Percentiles rank a stretch among this genome's conserved stretches.
These are phyloP conservation scores for Rubroboletus pulcherrimus DNA, from an alignment of 768 basidiomycete species.

Conservation along the genomic window DNA sequence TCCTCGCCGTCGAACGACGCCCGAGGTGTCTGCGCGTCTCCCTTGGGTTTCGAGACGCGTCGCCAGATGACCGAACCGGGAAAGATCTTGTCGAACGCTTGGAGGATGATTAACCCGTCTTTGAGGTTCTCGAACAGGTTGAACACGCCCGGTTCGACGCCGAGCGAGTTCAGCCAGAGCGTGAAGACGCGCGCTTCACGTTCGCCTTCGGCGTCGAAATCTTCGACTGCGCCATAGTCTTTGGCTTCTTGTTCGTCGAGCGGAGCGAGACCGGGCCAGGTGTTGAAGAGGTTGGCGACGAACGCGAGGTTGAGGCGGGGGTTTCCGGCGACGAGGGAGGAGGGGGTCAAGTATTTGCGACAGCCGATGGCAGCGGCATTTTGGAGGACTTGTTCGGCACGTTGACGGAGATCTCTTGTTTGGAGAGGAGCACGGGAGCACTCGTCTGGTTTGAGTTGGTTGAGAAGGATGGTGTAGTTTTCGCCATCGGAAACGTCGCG, in stretches of 20 bases:
- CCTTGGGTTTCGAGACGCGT: conserved; percentile 90
- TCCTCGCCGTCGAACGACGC: conserved; percentile 47
- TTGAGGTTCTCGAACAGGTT: conserved; percentile 95
- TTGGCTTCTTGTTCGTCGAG: conserved; percentile 93
- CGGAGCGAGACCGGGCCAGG: conserved; percentile 89
- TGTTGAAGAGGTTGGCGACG: conserved; percentile 99
- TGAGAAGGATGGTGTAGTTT: conserved; percentile 94
- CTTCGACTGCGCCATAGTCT: conserved; percentile 84
- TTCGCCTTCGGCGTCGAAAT: conserved; percentile 99
- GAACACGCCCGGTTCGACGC: conserved; percentile 94
- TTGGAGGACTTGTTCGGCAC: conserved; percentile 92
- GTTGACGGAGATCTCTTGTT: conserved; percentile 72
- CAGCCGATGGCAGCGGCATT: conserved; percentile 94
- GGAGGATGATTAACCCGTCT: conserved; percentile 87
- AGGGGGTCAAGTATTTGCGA: conserved; percentile 91
- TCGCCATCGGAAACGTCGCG: conserved; percentile 96
- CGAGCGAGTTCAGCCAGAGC: conserved; percentile 96
- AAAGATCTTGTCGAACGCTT: conserved; percentile 94
- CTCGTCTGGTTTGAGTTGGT: conserved; percentile 92
- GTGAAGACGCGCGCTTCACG: conserved; percentile 97
- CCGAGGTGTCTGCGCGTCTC: conserved; percentile 39
- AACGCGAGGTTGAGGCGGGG: conserved; percentile 97
- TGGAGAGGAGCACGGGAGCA: conserved; percentile 91
- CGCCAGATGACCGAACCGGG: conserved; percentile 95
- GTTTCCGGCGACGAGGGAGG: conserved; percentile 89